Base-by-base conservation (phyloP, 768 basidiomycete genomes). In the Solioccasus polychromus region DNA sequence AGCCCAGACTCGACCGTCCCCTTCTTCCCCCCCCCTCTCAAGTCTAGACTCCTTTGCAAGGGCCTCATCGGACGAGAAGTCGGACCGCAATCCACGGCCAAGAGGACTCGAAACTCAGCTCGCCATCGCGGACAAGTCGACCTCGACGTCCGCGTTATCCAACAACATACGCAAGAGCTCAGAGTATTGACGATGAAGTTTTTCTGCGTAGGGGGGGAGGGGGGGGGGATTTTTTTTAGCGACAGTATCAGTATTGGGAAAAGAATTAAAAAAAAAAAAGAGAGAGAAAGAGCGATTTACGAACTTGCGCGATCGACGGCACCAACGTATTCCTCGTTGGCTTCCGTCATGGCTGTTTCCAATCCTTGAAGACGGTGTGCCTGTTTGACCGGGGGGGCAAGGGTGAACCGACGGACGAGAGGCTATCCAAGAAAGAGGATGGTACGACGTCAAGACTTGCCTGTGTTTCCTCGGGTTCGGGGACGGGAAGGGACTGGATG, bases 381-480 rank as follows among this genome's bases (percentile, higher is more conserved):
- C 83, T 88, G 50, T 5, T 3, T 4, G 22, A 15, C 8, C 36
- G 12, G 23, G 12, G 12, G 3, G 9, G 2, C 22, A 24, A 7
- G 28, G 17, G 37, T 18, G 31, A 14, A 10, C 5, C 8, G 7
- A 24, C 22, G 45, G 35, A 32, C 3, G 19, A 18, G 15, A 32
- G 35, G 43, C n/a, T n/a, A n/a, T 8, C 8, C 8, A 28, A 17
- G 20, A 7, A 11, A n/a, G n/a, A n/a, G n/a, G n/a, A n/a, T n/a
- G n/a, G n/a, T n/a, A n/a, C 3, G 11, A 4, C 4, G 18, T 18
- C 8, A 3, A 22, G 18, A 45, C 58, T 38, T 12, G 42, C 89
- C 74, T 90, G 88, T 18, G 74, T 75, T 59, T 87, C 85, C 58
- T 89, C 88, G 2, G 82, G 74, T 60, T 92, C 90, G 3, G 85